These are phyloP conservation scores for Agrocybe pediades DNA, from an alignment of 768 basidiomycete genomes.

Conservation along the genomic window DNA sequence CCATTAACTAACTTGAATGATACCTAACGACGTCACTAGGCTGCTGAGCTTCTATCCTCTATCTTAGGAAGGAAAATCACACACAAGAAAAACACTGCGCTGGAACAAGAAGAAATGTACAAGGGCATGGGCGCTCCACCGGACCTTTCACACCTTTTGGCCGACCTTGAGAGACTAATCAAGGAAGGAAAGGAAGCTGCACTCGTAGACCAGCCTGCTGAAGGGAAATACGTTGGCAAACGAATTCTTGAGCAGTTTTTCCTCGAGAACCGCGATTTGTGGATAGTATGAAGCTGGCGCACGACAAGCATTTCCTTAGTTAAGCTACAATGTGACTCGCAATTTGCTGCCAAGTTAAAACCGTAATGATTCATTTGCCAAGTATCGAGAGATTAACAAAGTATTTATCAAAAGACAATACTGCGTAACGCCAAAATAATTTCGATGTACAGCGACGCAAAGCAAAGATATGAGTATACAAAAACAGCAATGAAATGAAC, in stretches of 20 bases:
- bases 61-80: constrained; percentile 27
- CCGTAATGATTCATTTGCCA: no score
- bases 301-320: no score
- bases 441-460: no score
- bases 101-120: constrained; percentile 15
- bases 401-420: no score
- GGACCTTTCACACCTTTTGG: constrained; percentile 15
- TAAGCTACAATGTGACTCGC: no score
- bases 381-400: no score
- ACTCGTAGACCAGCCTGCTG: constrained; percentile 11
- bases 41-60: constrained; percentile 22
- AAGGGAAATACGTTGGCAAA: constrained; percentile 10
- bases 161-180: constrained; percentile 13
- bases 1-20: accelerated
- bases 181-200: constrained; percentile 22
- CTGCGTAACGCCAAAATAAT: no score
- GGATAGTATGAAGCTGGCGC: no score
- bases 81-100: constrained; percentile 19
- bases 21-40: constrained; percentile 14
- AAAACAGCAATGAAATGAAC: no score
- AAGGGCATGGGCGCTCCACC: background rate
- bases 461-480: no score
- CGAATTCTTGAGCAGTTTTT: constrained; percentile 24
- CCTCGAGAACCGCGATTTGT: constrained; percentile 19
- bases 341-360: no score